Evolutionary conservation across 768 basidiomycete species (phyloP), one percentile per base, ranked within the genome.

Genomic region (Tylopilus sp.): DNA sequence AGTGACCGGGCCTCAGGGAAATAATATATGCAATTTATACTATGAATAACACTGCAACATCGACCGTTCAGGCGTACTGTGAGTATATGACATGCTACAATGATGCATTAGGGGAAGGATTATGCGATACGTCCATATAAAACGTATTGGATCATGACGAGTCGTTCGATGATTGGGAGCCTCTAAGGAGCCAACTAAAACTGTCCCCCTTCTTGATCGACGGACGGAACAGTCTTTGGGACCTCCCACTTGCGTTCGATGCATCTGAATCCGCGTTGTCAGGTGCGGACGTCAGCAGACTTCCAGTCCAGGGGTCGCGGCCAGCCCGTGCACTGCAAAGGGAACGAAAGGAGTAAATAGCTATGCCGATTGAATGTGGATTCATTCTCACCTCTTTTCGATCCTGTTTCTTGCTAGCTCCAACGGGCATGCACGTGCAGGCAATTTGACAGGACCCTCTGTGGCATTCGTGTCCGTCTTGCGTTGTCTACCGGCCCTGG

Each of bases 201-300:
- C 9, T 2, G 6, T 23, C 33, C 2, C 22, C 12, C 33, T 48
- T 46, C 30, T 26, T 55, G 2, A 53, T 50, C 12, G n/a, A 12
- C 9, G 39, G 30, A 2, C 51, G 51, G 13, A 35, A 49, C 36
- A 58, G 17, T 48, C 44, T 51, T 36, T 54, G 57, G 26, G 55
- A 64, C 17, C 45, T 35, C 21, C 50, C 40, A 10, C 42, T 47
- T 7, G 28, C 17, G 26, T 51, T 38, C 23, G 65, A 67, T 28
- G 43, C n/a, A 20, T 60, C 59, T 5, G 67, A 69, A 33, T 66
- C 59, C 9, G 46, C 41, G 10, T 56, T 52, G 22, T 59, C 48
- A 3, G 40, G 52, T 7, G 21, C 17, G 4, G 0, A 6, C 17
- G 48, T 44, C 42, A 55, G 55, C 26, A 57, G 44, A 41, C 40